Conservation (phyloP, 2,329 filamentous ascomycete species). For the Macrophomina pseudophaseolina region DNA sequence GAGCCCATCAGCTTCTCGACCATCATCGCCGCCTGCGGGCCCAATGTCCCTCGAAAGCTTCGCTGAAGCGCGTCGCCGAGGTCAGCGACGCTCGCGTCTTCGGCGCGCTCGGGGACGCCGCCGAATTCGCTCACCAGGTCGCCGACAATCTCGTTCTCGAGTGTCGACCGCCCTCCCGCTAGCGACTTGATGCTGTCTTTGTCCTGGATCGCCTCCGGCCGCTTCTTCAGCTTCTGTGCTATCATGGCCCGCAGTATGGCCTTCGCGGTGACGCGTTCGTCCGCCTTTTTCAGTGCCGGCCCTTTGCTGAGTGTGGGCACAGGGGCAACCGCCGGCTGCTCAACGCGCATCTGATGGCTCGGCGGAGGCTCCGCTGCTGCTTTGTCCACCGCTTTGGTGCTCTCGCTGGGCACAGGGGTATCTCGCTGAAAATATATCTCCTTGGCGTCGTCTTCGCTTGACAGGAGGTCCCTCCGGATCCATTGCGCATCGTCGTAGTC, state of each 20-base stretch:
- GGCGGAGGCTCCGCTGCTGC: neutral
- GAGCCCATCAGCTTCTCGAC: conserved; percentile 28
- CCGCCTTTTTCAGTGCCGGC: conserved; percentile 24
- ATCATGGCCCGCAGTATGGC: conserved; percentile 38
- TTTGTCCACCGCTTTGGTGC: neutral
- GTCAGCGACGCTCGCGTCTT: conserved; percentile 44
- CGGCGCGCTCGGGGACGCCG: conserved; percentile 45
- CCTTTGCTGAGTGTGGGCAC: conserved; percentile 10
- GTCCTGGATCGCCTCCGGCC: conserved; percentile 33
- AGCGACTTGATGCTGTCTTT: conserved; percentile 43
- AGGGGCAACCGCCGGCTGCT: neutral
- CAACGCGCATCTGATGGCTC: neutral
- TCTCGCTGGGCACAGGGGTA: neutral
- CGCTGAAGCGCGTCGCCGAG: conserved; percentile 40
- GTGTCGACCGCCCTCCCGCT: conserved; percentile 46
- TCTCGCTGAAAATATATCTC: conserved; percentile 7
- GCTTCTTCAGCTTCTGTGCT: conserved; percentile 39
- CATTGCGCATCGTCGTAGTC: conserved; percentile 29
- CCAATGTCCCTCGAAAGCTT: conserved; percentile 39
- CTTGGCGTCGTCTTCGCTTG: conserved; percentile 4
- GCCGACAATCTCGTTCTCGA: conserved; percentile 53
- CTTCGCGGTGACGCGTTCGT: conserved; percentile 31
- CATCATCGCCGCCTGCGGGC: conserved; percentile 34
- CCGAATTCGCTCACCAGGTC: conserved; percentile 51
- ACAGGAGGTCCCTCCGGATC: conserved; percentile 3